Evolutionary conservation across 73 alveolate genomes (phyloP).

Genomic region (Halteria grandinella): DNA sequence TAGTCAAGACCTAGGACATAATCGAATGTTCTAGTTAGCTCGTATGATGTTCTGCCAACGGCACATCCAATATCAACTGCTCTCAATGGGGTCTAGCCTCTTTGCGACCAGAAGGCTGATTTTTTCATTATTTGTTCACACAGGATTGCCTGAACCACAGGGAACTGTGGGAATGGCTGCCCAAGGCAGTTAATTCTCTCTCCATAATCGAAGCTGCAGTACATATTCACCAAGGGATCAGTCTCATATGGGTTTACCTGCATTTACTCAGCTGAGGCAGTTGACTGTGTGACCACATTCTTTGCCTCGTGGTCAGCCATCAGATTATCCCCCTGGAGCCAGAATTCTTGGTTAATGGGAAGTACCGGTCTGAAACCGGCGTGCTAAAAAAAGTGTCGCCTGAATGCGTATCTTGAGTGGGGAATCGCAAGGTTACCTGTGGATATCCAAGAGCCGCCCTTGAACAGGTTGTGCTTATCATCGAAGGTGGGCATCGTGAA

Average conservation of each 20-base stretch:
- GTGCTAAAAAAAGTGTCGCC: conserved; percentile 57
- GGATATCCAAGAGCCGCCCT: conserved; percentile 53
- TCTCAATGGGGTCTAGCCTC: background rate
- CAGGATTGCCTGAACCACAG: background rate
- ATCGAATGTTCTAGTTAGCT: too few species aligned
- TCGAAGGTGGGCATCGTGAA: conserved; percentile 65
- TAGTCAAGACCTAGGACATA: too few species aligned
- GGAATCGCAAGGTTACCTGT: conserved; percentile 43
- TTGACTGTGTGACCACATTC: background rate
- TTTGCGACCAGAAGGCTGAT: conserved; percentile 24
- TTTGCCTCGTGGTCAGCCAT: background rate
- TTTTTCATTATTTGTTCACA: background rate
- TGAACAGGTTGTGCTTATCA: conserved; percentile 57
- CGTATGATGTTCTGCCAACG: too few species aligned
- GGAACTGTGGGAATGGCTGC: background rate
- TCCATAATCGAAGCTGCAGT: background rate
- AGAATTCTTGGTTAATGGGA: background rate
- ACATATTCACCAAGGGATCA: background rate
- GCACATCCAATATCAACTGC: conserved; percentile 43
- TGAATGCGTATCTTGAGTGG: conserved; percentile 45
- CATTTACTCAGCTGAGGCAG: background rate
- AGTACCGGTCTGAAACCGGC: conserved; percentile 50
- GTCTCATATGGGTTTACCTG: background rate
- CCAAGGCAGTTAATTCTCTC: background rate
- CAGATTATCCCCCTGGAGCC: background rate